Conservation (phyloP, 1,284 basidiomycete genomes). For the Kalmanozyma brasiliensis region DNA sequence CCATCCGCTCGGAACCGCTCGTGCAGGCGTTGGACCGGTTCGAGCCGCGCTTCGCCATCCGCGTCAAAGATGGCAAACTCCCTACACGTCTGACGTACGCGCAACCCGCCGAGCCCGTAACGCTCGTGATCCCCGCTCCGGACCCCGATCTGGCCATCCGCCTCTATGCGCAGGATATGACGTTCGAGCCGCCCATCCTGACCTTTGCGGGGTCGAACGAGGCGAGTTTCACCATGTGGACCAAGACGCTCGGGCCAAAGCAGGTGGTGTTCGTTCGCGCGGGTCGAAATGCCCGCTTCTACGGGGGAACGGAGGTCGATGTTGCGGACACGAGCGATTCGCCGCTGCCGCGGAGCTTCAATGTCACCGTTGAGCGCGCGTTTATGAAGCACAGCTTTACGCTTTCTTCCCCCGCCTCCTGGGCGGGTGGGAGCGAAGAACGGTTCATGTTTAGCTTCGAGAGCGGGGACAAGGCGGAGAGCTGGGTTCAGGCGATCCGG, state of each 20-base stretch:
- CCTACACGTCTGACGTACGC: constrained; percentile 54
- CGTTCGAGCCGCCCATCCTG: constrained; percentile 62
- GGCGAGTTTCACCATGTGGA: constrained; percentile 59
- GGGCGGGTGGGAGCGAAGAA: constrained; percentile 15
- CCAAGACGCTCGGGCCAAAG: constrained; percentile 50
- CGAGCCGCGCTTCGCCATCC: constrained; percentile 46
- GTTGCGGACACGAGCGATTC: constrained; percentile 9
- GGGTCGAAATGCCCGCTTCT: constrained; percentile 55
- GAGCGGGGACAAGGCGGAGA: constrained; percentile 13
- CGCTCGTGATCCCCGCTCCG: constrained; percentile 51
- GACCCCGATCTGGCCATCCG: constrained; percentile 62
- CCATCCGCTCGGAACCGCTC: constrained; percentile 53
- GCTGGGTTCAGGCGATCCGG: constrained; percentile 24
- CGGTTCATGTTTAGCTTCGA: constrained; percentile 61
- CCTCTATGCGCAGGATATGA: constrained; percentile 57
- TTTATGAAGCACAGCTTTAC: constrained; percentile 60
- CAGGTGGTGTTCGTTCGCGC: constrained; percentile 59
- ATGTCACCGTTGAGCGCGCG: constrained; percentile 53
- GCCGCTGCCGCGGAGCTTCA: constrained; percentile 43
- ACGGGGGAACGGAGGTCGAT: constrained; percentile 41
- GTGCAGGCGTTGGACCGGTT: constrained; percentile 45
- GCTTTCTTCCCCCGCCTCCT: constrained; percentile 12
- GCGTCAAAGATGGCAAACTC: constrained; percentile 42
- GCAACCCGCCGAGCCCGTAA: constrained; percentile 56
- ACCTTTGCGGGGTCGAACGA: constrained; percentile 47